Evolutionary conservation across 768 basidiomycete species (phyloP), one percentile per base, ranked within the genome.

Genomic region (Lyophyllum decastes): DNA sequence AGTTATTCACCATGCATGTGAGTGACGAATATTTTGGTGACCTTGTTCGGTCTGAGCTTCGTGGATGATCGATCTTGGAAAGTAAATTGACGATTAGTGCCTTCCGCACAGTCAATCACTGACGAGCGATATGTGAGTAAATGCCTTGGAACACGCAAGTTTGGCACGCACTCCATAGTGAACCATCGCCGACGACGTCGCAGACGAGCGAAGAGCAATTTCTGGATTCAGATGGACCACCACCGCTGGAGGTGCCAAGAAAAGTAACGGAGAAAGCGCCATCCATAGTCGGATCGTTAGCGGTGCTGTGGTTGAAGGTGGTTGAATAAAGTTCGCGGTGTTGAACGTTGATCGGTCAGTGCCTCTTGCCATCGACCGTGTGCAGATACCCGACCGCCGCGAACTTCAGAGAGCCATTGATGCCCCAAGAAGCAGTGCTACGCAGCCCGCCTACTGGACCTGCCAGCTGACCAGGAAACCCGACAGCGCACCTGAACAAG

Each of bases 51-150:
- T 64, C 76, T 79, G 54, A 85, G 64, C 49, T 66, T 64, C 40
- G 65, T 63, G 48, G 60, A 70, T 54, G 41, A 60, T 60, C 63
- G 63, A 54, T 85, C 83, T 57, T 89, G 86, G 4, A 74, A 70
- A 17, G 75, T 71, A 61, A 92, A 86, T 66, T 93, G 90, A 25
- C 88, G 78, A 14, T 82, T 72, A 12, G 90, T 92, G 34, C 92
- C 92, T 71, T 92, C 90, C 14, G 89, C 91, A 71, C 90, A 91
- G 68, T 93, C 90, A 21, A 93, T 80, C 87, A 93, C 90, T 66
- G 59, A 54, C 55, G 54, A 33, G 4, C 27, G 35, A 43, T 25
- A n/a, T 47, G 55, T 41, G 47, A 22, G 24, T 30, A 51, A 19
- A 16, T 35, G 10, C 22, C 14, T 22, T 14, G n/a, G 41, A 11